Evolutionary conservation across 805 yeast genomes (phyloP).

Genomic region (Lachancea fermentati): DNA sequence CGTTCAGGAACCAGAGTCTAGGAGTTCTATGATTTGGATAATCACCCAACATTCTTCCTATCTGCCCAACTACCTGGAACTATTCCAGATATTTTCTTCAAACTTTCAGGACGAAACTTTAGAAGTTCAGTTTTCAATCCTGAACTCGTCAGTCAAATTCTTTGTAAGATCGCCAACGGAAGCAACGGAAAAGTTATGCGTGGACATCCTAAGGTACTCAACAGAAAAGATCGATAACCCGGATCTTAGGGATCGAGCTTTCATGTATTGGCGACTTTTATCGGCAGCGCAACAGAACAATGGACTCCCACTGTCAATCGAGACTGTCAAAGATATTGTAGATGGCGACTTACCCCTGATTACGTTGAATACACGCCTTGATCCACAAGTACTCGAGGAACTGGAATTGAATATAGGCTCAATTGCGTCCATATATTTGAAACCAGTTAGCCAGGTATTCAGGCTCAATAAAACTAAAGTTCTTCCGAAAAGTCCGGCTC

Average conservation of each 20-base stretch:
- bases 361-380: conserved; percentile 63
- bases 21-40: conserved; percentile 76
- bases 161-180: conserved; percentile 51
- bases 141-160: conserved; percentile 70
- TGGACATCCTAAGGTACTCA: conserved; percentile 55
- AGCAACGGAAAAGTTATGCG: conserved; percentile 49
- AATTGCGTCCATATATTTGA: conserved; percentile 75
- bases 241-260: conserved; percentile 81
- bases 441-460: conserved; percentile 79
- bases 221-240: conserved; percentile 77
- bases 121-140: conserved; percentile 66
- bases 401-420: conserved; percentile 77
- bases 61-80: conserved; percentile 31
- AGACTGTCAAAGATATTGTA: conserved; percentile 48
- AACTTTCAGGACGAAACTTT: conserved; percentile 53
- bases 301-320: conserved; percentile 34
- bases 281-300: conserved; percentile 33
- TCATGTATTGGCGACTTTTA: conserved; percentile 77
- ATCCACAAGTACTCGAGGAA: conserved; percentile 68
- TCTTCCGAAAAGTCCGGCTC: conserved; percentile 47
- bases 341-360: conserved; percentile 59
- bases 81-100: conserved; percentile 34
- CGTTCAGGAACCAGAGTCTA: conserved; percentile 74
- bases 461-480: conserved; percentile 50
- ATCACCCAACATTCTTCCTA: conserved; percentile 61